Base-by-base conservation (phyloP, 495 filamentous ascomycete genomes). In the Penicillium crystallinum region DNA sequence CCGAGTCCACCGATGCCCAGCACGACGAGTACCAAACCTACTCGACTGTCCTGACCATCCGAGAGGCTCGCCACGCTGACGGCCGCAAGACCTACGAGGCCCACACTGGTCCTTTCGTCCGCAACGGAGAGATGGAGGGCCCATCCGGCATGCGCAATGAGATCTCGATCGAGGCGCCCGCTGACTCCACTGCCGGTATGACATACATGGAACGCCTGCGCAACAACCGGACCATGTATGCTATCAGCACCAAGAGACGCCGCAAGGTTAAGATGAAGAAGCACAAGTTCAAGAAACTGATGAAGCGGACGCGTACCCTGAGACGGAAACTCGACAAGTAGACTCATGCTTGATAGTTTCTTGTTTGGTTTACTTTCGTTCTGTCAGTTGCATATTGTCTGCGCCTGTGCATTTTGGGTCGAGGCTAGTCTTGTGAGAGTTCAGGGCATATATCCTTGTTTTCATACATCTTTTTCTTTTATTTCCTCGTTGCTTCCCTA, bases 231-330 rank as follows among this genome's bases (percentile, higher is more conserved):
- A 63, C 70, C 44, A 74, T 77, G 77, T 71, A 81, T 25, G 75
- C 84, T 15, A 87, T 99, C 60, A 93, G 88, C 69, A 93, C 96
- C 52, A 87, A 83, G 71, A 79, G 95, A 70, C 87, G 90, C 55
- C 78, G 90, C 62, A 90, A 88, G 73, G 73, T 91, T 66, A 96
- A 92, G 82, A 98, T 98, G 91, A 98, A 98, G 89, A 98, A 97
- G 80, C 91, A 97, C 77, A 98, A 98, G 82, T 95, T 95, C 70
- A 97, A 96, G 92, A 97, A 97, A 82, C 78, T 99, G 54, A 88
- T 95, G 87, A 85, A 81, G 77, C 79, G 82, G 72, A 99, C 95
- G 61, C 81, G 92, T 64, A 95, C 89, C 64, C 63, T 90, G 77
- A 84, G 95, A 67, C 83, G 91, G 61, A 93, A 88, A 74, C 76